Evolutionary conservation across 140 eudicot species (phyloP).

Genomic region (Anethum foeniculum): DNA sequence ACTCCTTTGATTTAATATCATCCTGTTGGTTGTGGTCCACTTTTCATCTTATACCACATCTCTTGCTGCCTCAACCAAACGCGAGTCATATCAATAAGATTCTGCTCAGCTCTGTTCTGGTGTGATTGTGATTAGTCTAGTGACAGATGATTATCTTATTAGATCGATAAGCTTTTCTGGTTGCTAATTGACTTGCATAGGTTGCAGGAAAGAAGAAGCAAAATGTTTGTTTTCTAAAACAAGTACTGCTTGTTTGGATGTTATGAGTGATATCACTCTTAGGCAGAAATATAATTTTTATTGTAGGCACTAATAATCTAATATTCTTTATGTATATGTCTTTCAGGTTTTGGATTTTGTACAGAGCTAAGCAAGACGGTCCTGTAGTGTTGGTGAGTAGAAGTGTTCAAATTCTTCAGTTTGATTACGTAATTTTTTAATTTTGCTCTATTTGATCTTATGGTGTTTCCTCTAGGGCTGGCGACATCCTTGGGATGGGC

Average conservation of each 20-base stretch:
- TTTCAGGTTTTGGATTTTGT: slow-evolving; percentile 83
- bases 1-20: not conserved
- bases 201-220: not conserved
- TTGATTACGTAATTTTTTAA: not conserved
- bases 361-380: slow-evolving; percentile 89
- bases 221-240: not conserved
- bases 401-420: slow-evolving; percentile 6
- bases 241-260: not conserved
- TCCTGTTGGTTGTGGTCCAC: not conserved
- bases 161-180: not conserved
- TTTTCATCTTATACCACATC: not conserved
- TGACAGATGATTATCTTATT: not conserved
- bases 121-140: not conserved
- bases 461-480: slow-evolving; percentile 8
- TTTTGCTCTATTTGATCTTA: not conserved
- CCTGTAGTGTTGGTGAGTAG: slow-evolving; percentile 78
- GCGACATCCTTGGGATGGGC: slow-evolving; percentile 37
- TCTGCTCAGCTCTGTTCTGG: not conserved
- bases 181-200: not conserved
- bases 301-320: not conserved
- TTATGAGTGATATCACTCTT: not conserved
- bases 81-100: not conserved
- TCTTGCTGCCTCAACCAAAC: not conserved
- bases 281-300: not conserved
- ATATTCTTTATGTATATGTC: not conserved